These are phyloP conservation scores for Dysphania ambrosioides DNA, from an alignment of 148 eudicot species.

Conservation along the genomic window DNA sequence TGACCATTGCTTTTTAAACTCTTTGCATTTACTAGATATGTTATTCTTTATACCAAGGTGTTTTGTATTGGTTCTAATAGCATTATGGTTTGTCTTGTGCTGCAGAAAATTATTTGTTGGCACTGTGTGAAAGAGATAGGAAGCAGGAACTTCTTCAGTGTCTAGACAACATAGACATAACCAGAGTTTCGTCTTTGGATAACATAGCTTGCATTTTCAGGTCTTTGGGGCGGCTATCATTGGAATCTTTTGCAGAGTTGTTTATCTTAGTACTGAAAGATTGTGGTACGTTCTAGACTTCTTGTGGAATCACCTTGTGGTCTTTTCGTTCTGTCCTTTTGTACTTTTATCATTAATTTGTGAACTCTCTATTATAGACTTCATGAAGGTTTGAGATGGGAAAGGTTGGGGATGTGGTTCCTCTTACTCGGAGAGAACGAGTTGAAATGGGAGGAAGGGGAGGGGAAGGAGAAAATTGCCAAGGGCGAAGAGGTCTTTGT, in stretches of 20 bases:
- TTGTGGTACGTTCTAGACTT: slow-evolving; percentile 40
- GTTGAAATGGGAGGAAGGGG: not conserved
- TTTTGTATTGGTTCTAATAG: not conserved
- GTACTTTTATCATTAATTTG: not conserved
- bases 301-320: slow-evolving; percentile 6
- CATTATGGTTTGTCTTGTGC: slow-evolving; percentile 21
- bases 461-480: too few species aligned
- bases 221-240: slow-evolving; percentile 63
- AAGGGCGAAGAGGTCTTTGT: too few species aligned
- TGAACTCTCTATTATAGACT: not conserved
- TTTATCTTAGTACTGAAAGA: slow-evolving; percentile 51
- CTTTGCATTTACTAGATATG: not conserved
- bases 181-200: slow-evolving; percentile 47
- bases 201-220: slow-evolving; percentile 45
- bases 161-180: slow-evolving; percentile 60
- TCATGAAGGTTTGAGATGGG: not conserved
- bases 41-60: not conserved
- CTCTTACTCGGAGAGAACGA: too few species aligned
- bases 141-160: slow-evolving; percentile 57
- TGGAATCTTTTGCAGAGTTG: slow-evolving; percentile 53
- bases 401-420: too few species aligned
- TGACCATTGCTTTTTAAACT: not conserved
- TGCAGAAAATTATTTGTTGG: slow-evolving; percentile 80
- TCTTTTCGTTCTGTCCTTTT: slow-evolving; percentile 4
- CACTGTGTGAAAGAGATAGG: slow-evolving; percentile 73